A percentile compares a stretch with the other conserved stretches of the same genome.
phyloP scores from a whole-genome alignment of 106 monocot species.

The Xerophyta viscosa region DNA sequence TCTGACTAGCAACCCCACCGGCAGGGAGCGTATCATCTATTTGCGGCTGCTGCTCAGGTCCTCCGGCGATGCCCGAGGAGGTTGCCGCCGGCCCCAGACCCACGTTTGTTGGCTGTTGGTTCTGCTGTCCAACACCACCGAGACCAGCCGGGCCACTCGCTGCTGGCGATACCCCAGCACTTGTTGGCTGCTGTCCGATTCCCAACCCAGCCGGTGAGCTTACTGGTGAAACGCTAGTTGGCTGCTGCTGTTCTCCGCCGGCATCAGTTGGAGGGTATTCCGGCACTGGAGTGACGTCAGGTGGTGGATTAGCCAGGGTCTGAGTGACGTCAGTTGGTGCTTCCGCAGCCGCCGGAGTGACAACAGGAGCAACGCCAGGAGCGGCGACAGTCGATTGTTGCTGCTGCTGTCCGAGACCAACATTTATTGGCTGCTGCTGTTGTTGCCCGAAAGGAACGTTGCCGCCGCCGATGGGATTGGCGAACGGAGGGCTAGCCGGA shows the following conservation, averaged over 20 bases:
- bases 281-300: not conserved
- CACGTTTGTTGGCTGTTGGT: not conserved
- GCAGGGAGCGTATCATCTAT: not conserved
- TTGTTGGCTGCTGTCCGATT: not conserved
- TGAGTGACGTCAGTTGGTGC: not conserved
- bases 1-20: not conserved
- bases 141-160: not conserved
- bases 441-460: constrained; percentile 28
- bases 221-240: not conserved
- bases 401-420: not conserved
- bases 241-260: not conserved
- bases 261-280: not conserved
- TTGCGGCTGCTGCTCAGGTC: not conserved
- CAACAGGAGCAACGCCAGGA: not conserved
- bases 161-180: not conserved
- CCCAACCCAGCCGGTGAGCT: not conserved
- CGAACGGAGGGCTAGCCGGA: constrained; percentile 43
- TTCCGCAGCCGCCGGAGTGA: not conserved
- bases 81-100: not conserved
- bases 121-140: not conserved
- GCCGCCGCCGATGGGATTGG: constrained; percentile 17
- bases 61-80: not conserved
- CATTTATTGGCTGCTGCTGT: constrained; percentile 4
- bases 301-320: no score
- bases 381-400: no score